Conservation (phyloP, 2,329 filamentous ascomycete species). For the Penicillium sp. region DNA sequence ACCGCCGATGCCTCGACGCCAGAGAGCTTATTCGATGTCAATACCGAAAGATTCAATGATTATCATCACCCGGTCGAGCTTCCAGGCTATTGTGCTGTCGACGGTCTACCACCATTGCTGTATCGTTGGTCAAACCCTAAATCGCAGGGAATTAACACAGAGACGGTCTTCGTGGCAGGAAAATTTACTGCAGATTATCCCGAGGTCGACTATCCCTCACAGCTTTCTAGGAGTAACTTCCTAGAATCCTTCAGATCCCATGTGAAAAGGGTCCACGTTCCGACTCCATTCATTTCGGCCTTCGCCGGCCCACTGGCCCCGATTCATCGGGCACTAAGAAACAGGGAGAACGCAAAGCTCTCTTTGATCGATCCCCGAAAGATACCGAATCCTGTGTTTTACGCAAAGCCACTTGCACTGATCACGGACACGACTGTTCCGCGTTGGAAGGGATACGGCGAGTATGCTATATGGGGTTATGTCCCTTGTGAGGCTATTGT, state of each 20-base stretch:
- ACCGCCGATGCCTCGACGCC: not conserved
- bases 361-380: conserved; percentile 38
- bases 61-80: not conserved
- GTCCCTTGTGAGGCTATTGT: conserved; percentile 35
- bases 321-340: conserved; percentile 37
- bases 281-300: conserved; percentile 42
- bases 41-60: not conserved
- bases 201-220: conserved; percentile 16
- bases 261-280: conserved; percentile 23
- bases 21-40: not conserved
- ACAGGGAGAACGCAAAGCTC: conserved; percentile 30
- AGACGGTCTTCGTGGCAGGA: conserved; percentile 30
- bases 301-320: conserved; percentile 33
- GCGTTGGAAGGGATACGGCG: conserved; percentile 34
- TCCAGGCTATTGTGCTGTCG: not conserved
- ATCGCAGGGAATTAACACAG: conserved; percentile 38
- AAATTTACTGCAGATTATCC: conserved; percentile 25
- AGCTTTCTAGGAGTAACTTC: conserved; percentile 26
- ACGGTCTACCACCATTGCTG: conserved; percentile 33
- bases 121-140: conserved; percentile 41
- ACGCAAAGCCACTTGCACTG: conserved; percentile 31
- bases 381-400: conserved; percentile 31
- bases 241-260: conserved; percentile 30
- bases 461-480: conserved; percentile 43
- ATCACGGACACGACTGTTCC: conserved; percentile 10